phyloP scores from a whole-genome alignment of 23 red algal species.

The Gracilariopsis chorda region DNA sequence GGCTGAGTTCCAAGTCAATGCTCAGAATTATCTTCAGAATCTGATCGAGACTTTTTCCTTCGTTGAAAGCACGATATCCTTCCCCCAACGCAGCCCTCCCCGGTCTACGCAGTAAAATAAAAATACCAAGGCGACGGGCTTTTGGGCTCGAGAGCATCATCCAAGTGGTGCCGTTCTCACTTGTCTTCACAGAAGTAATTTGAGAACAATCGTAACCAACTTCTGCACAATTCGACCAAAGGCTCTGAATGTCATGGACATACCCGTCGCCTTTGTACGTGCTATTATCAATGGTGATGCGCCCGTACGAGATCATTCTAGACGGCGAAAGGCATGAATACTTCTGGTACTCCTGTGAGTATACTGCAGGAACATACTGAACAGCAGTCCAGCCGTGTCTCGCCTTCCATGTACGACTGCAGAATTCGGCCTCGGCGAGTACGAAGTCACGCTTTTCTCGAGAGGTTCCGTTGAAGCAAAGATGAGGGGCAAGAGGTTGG shows the following conservation, averaged over 20 bases:
- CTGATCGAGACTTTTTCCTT: background rate
- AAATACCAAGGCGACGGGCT: background rate
- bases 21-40: background rate
- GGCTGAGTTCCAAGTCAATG: background rate
- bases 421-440: background rate
- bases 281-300: background rate
- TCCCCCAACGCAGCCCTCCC: background rate
- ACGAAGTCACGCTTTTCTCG: background rate
- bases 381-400: background rate
- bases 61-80: background rate
- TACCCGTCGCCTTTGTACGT: background rate
- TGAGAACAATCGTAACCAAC: background rate
- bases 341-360: background rate
- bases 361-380: background rate
- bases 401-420: background rate
- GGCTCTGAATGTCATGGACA: background rate
- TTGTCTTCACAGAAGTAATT: background rate
- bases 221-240: background rate
- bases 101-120: background rate
- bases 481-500: background rate
- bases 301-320: background rate
- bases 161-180: background rate
- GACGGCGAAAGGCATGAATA: background rate
- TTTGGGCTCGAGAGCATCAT: background rate
- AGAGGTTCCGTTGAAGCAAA: background rate